Evolutionary conservation across 2,329 filamentous ascomycete species (phyloP).

Genomic region (Knufia fluminis): DNA sequence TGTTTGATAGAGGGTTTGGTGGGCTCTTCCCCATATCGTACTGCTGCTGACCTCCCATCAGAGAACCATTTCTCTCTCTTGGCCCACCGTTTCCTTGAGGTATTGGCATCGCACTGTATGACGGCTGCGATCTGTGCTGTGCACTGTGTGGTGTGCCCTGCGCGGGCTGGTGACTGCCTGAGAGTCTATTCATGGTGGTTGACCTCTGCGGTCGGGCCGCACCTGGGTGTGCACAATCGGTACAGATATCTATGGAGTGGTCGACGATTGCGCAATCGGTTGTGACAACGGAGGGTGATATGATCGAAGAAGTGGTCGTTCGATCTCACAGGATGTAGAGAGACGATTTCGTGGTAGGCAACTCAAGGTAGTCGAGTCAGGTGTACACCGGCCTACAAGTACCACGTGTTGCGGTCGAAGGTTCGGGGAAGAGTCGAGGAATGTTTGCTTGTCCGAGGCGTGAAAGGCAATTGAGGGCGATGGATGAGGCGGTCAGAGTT

Average conservation of each 20-base stretch:
- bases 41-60: constrained; percentile 14
- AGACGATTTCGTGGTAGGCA: neutral
- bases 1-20: constrained; percentile 34
- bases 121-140: constrained; percentile 5
- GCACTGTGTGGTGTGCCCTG: neutral
- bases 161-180: constrained; percentile 1
- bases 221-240: constrained; percentile 3
- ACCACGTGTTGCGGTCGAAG: neutral
- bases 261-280: neutral
- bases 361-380: neutral
- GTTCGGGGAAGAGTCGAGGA: neutral
- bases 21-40: constrained; percentile 41
- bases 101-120: constrained; percentile 1
- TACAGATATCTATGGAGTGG: neutral
- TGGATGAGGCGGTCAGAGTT: neutral
- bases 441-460: neutral
- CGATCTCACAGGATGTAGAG: neutral
- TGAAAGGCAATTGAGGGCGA: constrained; percentile 2
- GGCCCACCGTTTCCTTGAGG: neutral
- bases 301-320: neutral
- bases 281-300: neutral
- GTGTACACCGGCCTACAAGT: neutral
- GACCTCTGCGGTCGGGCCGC: constrained; percentile 1
- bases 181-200: constrained; percentile 10
- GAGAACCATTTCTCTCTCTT: constrained; percentile 8